Base-by-base conservation (phyloP, 2,329 filamentous ascomycete genomes). In the Nemania sp. region DNA sequence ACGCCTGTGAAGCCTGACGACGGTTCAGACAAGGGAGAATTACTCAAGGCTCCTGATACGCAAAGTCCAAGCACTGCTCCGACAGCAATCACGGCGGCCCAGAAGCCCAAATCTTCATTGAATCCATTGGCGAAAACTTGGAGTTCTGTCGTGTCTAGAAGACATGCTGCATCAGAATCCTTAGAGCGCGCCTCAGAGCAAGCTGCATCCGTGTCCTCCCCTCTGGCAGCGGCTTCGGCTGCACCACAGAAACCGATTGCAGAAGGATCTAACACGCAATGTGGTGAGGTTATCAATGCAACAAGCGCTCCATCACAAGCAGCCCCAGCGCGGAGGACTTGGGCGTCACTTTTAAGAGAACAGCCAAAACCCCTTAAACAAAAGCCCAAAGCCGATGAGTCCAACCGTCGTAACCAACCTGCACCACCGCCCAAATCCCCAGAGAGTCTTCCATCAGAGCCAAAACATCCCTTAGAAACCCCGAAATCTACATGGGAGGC, bases 141-240 rank as follows among this genome's bases (percentile, higher is more conserved):
- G 53, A 56, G 53, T 34, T 48, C 42, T 4, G 40, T 56, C n/a
- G 53, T 52, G 11, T 48, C 53, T 17, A 39, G 53, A 34, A 52
- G 6, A 28, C 48, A 52, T 19, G 19, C 36, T 6, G 39, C 52
- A 6, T 49, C 50, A 8, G 17, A 30, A 31, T 9, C 28, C 28
- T 31, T 9, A n/a, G n/a, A n/a, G n/a, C n/a, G n/a, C n/a, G n/a
- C n/a, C n/a, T n/a, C n/a, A n/a, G n/a, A n/a, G n/a, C n/a, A n/a
- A n/a, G n/a, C n/a, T n/a, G n/a, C n/a, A n/a, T n/a, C n/a, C n/a
- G n/a, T n/a, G n/a, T n/a, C n/a, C n/a, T n/a, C n/a, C n/a, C n/a
- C n/a, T n/a, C n/a, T n/a, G n/a, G n/a, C n/a, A n/a, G n/a, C n/a
- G n/a, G n/a, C n/a, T n/a, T n/a, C n/a, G n/a, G n/a, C n/a, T n/a